Evolutionary conservation across 768 basidiomycete species (phyloP).

Genomic region (Lepiota venenata): DNA sequence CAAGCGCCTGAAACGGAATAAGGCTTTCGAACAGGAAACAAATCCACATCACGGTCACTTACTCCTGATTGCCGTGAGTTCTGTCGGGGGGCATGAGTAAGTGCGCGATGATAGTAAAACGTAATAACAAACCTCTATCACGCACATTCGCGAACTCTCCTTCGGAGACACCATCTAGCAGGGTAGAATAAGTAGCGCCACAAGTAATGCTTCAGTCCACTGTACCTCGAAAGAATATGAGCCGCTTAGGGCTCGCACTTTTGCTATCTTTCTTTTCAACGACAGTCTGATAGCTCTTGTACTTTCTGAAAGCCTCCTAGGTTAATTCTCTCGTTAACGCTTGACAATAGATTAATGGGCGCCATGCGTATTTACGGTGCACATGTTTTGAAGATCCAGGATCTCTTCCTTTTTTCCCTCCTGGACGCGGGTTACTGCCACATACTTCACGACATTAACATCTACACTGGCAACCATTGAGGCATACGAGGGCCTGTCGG

Average conservation of each 20-base stretch:
- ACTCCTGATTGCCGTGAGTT: slow-evolving; percentile 60
- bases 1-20: slow-evolving; percentile 54
- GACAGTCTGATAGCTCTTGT: slow-evolving; percentile 51
- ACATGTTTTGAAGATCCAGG: slow-evolving; percentile 65
- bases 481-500: slow-evolving; percentile 81
- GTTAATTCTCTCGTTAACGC: neutral
- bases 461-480: slow-evolving; percentile 81
- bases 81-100: slow-evolving; percentile 26
- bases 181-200: slow-evolving; percentile 5
- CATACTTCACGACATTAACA: slow-evolving; percentile 70
- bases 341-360: neutral
- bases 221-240: slow-evolving; percentile 74
- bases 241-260: slow-evolving; percentile 52
- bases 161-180: slow-evolving; percentile 51
- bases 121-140: slow-evolving; percentile 13
- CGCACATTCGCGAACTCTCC: slow-evolving; percentile 53
- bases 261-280: slow-evolving; percentile 47
- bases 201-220: neutral
- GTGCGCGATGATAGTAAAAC: slow-evolving; percentile 15
- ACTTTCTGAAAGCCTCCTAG: slow-evolving; percentile 54
- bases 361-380: slow-evolving; percentile 34
- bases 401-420: slow-evolving; percentile 74
- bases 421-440: slow-evolving; percentile 61
- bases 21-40: neutral
- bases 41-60: slow-evolving; percentile 9